These are phyloP conservation scores for Aspergillus wentii DNA, from an alignment of 495 filamentous ascomycete genomes.

Conservation along the genomic window DNA sequence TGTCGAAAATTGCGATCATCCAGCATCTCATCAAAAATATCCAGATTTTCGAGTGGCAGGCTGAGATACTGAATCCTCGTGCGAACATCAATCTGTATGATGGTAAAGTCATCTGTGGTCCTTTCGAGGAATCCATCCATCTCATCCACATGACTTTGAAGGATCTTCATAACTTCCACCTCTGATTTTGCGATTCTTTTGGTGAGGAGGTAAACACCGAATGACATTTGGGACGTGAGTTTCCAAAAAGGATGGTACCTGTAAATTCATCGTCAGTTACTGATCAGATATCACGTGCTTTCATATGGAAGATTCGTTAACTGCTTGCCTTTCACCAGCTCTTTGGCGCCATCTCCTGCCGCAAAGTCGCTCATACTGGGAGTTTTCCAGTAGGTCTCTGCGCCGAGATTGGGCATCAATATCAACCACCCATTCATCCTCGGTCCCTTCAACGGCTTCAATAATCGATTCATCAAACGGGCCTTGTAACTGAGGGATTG, in stretches of 20 bases:
- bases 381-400: constrained; percentile 61
- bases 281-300: background rate
- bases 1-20: constrained; percentile 74
- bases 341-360: constrained; percentile 70
- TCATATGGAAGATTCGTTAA: background rate
- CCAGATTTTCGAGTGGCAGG: constrained; percentile 75
- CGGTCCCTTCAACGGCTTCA: constrained; percentile 54
- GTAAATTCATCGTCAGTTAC: constrained; percentile 2
- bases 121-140: constrained; percentile 84
- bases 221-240: constrained; percentile 85
- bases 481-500: constrained; percentile 79
- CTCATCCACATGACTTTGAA: constrained; percentile 90
- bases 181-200: constrained; percentile 85
- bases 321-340: constrained; percentile 46
- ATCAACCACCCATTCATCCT: constrained; percentile 45
- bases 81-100: constrained; percentile 71
- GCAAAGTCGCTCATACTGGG: constrained; percentile 58
- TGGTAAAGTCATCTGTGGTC: constrained; percentile 77
- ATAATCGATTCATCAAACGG: constrained; percentile 90
- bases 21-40: constrained; percentile 87
- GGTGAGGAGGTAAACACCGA: constrained; percentile 85
- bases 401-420: constrained; percentile 65
- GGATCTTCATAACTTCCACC: constrained; percentile 77
- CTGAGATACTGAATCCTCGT: constrained; percentile 73
- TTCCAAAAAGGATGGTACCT: constrained; percentile 84